Percentiles rank a stretch among this genome's conserved stretches.
These are phyloP conservation scores for Logfia minima DNA, from an alignment of 129 eudicot species.

Conservation along the genomic window DNA sequence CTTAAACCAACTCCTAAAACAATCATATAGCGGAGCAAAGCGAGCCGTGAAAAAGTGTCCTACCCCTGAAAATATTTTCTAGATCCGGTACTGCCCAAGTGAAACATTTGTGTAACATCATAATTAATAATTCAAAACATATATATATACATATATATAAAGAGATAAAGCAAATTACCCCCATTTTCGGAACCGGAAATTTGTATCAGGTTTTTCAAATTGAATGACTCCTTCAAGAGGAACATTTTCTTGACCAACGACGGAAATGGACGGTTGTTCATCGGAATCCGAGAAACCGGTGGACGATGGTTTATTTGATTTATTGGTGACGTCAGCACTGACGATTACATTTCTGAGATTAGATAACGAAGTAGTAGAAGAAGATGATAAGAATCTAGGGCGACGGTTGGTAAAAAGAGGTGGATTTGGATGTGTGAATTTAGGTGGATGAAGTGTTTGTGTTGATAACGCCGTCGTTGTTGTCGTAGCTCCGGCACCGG, in stretches of 20 bases:
- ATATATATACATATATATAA: too few species aligned
- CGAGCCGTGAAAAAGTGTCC: too few species aligned
- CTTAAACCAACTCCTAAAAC: too few species aligned
- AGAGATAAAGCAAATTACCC: constrained; percentile 41
- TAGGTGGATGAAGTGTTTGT: constrained; percentile 47
- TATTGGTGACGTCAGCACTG: constrained; percentile 45
- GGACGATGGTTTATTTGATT: constrained; percentile 22
- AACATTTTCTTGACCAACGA: constrained; percentile 58
- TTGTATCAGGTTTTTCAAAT: constrained; percentile 60
- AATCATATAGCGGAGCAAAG: too few species aligned
- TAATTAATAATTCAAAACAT: not conserved
- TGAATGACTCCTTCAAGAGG: constrained; percentile 97
- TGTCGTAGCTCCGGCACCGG: constrained; percentile 11
- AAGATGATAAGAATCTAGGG: constrained; percentile 35
- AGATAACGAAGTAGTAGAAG: constrained; percentile 8
- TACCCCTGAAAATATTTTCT: too few species aligned
- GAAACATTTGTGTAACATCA: not conserved
- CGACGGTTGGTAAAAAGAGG: constrained; percentile 67
- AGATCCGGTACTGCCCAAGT: too few species aligned
- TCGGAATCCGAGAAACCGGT: constrained; percentile 33
- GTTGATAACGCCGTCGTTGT: constrained; percentile 38
- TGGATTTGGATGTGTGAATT: constrained; percentile 49
- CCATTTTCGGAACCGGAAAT: constrained; percentile 63
- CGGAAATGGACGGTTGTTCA: constrained; percentile 32
- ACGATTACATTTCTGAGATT: constrained; percentile 35